These are phyloP conservation scores for Apiospora malaysiana DNA, from an alignment of 2,329 filamentous ascomycete genomes.

Conservation along the genomic window DNA sequence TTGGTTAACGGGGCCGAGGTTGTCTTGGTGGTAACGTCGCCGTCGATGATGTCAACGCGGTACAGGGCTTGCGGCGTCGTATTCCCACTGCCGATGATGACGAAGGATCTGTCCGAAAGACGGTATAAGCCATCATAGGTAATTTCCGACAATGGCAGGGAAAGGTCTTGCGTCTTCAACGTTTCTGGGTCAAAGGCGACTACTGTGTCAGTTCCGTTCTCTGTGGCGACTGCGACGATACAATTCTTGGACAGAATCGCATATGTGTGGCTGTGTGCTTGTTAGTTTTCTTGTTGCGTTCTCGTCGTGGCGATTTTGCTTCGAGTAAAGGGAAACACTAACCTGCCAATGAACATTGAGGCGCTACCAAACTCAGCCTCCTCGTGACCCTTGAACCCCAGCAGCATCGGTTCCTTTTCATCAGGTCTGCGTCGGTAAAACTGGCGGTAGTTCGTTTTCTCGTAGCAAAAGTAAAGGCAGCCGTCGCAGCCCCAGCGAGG, in stretches of 20 bases:
- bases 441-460: slow-evolving; percentile 53
- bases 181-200: slow-evolving; percentile 1
- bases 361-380: slow-evolving; percentile 8
- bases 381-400: slow-evolving; percentile 7
- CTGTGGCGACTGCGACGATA: neutral
- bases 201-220: neutral
- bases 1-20: neutral
- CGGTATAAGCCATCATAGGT: neutral
- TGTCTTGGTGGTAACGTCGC: neutral
- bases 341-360: slow-evolving; percentile 26
- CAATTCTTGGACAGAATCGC: neutral
- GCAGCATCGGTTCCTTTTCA: neutral
- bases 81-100: neutral
- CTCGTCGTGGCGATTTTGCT: no score
- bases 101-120: neutral
- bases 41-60: neutral
- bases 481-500: slow-evolving; percentile 58
- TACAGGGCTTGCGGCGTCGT: neutral
- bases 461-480: slow-evolving; percentile 53
- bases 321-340: neutral
- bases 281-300: neutral
- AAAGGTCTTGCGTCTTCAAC: neutral
- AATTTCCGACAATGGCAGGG: neutral
- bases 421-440: slow-evolving; percentile 45
- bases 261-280: neutral